Evolutionary conservation across 192 early-diverging fungal species (phyloP), one percentile per base, ranked within the genome.

Genomic region (Entomortierella chlamydospora): DNA sequence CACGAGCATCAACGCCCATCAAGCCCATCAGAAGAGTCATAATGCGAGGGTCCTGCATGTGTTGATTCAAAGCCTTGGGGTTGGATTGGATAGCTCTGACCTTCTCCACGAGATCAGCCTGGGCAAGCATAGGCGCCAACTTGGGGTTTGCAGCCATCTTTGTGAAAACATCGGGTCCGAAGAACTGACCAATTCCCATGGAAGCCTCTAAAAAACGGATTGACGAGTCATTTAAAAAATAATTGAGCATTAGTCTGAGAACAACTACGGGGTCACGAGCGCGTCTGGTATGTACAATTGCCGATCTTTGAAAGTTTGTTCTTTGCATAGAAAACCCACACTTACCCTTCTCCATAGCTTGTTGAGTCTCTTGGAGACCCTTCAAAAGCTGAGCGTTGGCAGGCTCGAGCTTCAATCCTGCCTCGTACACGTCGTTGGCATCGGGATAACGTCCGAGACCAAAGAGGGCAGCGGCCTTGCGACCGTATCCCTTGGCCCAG

Each of bases 401-500:
- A 28, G 95, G 94, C 57, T 97, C 96, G 51, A 92, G 23, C 73
- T 91, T 87, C 66, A 97, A 89, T 41, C 94, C 95, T 39, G 68
- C 85, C 61, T 91, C 82, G 76, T 95, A 97, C 7, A 90, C 89
- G 30, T 91, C 90, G n/a, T 83, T 87, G 26, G 96, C 96, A 49
- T 94, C 92, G 33, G 83, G 83, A 33, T 89, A 83, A 50, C 86
- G 70, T 9, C 85, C 86, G 51, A 96, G 78, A 33, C 95, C 95
- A 69, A 89, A 89, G 42, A 95, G 90, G 20, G 96, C 96, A 30
- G 94, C 92, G 22, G 93, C 96, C 83, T 95, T 93, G 81, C 96
- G 92, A 53, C 91, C 89, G 85, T 97, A 97, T 23, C 95, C 82
- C 89, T 96, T 96, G 72, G 94, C 80, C 95, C 95, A 96, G 77